Evolutionary conservation across 2,329 filamentous ascomycete species (phyloP).

Genomic region (Helicocarpus griseus): DNA sequence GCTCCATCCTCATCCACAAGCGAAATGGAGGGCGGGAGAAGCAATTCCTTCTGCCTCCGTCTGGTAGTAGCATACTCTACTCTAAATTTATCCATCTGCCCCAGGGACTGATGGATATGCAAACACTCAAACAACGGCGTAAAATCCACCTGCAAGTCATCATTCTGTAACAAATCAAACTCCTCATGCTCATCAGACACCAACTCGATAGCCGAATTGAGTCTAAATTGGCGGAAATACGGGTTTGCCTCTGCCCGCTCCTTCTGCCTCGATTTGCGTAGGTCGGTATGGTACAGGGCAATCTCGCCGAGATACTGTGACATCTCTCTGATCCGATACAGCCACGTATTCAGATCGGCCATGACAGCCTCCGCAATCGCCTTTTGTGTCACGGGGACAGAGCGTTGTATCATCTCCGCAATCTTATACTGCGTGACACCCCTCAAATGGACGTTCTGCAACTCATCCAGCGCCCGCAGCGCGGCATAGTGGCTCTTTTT

Average conservation of each 20-base stretch:
- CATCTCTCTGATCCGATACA: constrained; percentile 88
- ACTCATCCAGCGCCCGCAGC: constrained; percentile 82
- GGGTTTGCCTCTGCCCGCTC: constrained; percentile 67
- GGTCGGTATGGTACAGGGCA: constrained; percentile 90
- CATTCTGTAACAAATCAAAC: constrained; percentile 90
- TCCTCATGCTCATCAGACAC: constrained; percentile 93
- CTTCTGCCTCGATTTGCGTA: constrained; percentile 72
- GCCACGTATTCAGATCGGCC: constrained; percentile 92
- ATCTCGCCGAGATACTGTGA: constrained; percentile 95
- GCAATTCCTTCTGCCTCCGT: constrained; percentile 79
- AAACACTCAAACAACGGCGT: constrained; percentile 87
- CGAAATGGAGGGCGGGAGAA: constrained; percentile 67
- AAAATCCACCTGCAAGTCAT: constrained; percentile 90
- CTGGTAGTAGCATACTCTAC: constrained; percentile 86
- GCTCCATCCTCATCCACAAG: constrained; percentile 74
- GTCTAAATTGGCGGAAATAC: constrained; percentile 71
- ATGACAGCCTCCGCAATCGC: constrained; percentile 95
- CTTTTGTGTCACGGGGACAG: constrained; percentile 83
- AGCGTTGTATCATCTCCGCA: constrained; percentile 90
- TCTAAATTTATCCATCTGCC: constrained; percentile 83
- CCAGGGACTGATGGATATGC: constrained; percentile 91
- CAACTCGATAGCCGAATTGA: constrained; percentile 92
- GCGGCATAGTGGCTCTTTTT: constrained; percentile 96
- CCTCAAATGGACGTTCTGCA: constrained; percentile 92
- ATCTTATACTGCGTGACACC: constrained; percentile 92